These are phyloP conservation scores for Macadamia integrifolia DNA, from an alignment of 164 flowering plant species.

Conservation along the genomic window DNA sequence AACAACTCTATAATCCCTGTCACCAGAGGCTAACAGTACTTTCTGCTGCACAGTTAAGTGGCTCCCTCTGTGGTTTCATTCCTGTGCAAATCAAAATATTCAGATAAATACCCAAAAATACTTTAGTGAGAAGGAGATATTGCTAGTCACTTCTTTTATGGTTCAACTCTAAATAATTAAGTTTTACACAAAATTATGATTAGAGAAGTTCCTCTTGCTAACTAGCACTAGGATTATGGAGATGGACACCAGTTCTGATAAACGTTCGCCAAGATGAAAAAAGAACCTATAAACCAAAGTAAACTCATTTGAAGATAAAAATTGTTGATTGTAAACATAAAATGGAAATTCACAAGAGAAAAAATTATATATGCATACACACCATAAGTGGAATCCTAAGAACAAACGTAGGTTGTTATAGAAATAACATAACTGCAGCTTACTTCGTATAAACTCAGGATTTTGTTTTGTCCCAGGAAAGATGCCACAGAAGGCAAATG, in stretches of 20 bases:
- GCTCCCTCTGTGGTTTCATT: conserved; percentile 45
- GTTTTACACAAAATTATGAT: not conserved
- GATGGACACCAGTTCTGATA: too few relatives aligned
- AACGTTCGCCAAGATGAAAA: too few relatives aligned
- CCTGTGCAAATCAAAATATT: conserved; percentile 28
- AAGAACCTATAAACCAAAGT: too few relatives aligned
- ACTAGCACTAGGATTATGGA: not conserved
- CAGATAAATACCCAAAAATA: not conserved
- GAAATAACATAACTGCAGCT: conserved; percentile 1
- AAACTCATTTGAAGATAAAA: too few relatives aligned
- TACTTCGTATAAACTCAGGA: conserved; percentile 85
- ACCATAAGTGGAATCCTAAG: not conserved
- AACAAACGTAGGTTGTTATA: not conserved
- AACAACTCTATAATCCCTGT: conserved; percentile 20
- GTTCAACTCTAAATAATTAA: not conserved
- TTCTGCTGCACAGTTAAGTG: conserved; percentile 56
- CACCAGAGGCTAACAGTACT: conserved; percentile 29
- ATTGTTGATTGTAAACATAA: too few relatives aligned
- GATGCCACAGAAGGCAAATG: conserved; percentile 97
- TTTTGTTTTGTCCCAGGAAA: conserved; percentile 97
- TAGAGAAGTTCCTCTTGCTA: not conserved
- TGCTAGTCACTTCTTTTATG: conserved; percentile 2
- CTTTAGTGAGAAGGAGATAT: not conserved
- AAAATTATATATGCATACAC: too few relatives aligned
- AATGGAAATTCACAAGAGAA: too few relatives aligned